Conservation (phyloP, 805 yeast species). For the Nakazawaea pomicola region DNA sequence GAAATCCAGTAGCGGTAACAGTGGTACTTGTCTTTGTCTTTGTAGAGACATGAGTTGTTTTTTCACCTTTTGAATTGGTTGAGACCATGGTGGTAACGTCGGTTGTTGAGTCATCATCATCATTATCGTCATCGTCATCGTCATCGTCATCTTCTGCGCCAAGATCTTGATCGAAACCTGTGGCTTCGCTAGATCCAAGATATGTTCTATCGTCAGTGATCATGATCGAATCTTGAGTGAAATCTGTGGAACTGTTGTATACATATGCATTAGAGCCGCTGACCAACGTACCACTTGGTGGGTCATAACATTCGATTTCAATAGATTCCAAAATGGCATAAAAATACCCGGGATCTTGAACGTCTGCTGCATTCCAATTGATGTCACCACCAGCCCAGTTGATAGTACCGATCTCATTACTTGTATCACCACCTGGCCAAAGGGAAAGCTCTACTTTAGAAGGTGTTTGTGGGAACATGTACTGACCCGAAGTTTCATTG, state of each 20-base stretch:
- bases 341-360: constrained; percentile 74
- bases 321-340: constrained; percentile 60
- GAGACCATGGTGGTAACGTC: constrained; percentile 1
- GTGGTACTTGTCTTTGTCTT: constrained; percentile 3
- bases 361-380: constrained; percentile 76
- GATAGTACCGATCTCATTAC: constrained; percentile 56
- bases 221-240: constrained; percentile 45
- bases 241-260: constrained; percentile 45
- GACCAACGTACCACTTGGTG: constrained; percentile 50
- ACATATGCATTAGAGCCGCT: constrained; percentile 47
- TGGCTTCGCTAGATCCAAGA: constrained; percentile 54
- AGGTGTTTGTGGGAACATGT: constrained; percentile 69
- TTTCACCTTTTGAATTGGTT: constrained; percentile 7
- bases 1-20: constrained; percentile 26
- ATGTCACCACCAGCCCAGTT: constrained; percentile 88
- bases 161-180: constrained; percentile 59
- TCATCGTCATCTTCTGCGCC: constrained; percentile 17
- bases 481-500: constrained; percentile 54
- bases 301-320: constrained; percentile 63
- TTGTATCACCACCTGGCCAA: constrained; percentile 71
- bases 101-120: background rate
- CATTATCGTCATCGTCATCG: constrained; percentile 2
- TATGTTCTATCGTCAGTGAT: constrained; percentile 58
- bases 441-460: constrained; percentile 65
- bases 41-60: constrained; percentile 16